These are phyloP conservation scores for Monosporascus cannonballus DNA, from an alignment of 2,329 filamentous ascomycete species.

Conservation along the genomic window DNA sequence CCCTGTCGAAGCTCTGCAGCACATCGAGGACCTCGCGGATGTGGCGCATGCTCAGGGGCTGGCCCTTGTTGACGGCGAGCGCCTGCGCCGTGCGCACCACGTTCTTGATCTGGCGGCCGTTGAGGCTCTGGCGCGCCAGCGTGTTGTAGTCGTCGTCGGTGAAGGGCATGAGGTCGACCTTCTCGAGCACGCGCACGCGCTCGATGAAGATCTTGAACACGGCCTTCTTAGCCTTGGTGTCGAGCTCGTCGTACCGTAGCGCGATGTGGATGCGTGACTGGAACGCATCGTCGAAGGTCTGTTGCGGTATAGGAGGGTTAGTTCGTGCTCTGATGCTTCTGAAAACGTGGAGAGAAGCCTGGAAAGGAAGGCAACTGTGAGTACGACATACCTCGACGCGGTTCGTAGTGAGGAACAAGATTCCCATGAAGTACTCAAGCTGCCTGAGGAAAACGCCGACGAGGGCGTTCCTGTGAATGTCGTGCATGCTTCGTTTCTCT, in stretches of 20 bases:
- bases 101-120: constrained; percentile 76
- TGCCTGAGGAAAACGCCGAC: constrained; percentile 83
- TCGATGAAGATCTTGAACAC: constrained; percentile 84
- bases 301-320: constrained; percentile 4
- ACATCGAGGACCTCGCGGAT: constrained; percentile 80
- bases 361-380: background rate
- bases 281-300: constrained; percentile 87
- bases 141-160: constrained; percentile 60
- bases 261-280: constrained; percentile 83
- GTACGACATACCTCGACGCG: constrained; percentile 55
- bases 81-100: constrained; percentile 77
- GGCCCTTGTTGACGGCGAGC: constrained; percentile 69
- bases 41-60: constrained; percentile 69
- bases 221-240: constrained; percentile 63
- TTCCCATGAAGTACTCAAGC: constrained; percentile 88
- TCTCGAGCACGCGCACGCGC: constrained; percentile 59
- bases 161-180: constrained; percentile 53
- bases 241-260: constrained; percentile 71
- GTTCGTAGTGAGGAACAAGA: constrained; percentile 85
- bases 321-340: background rate
- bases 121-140: constrained; percentile 60
- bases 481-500: constrained; percentile 74
- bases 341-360: background rate
- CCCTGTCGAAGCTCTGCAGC: constrained; percentile 73
- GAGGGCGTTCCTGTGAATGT: constrained; percentile 78